Evolutionary conservation across 2,329 filamentous ascomycete species (phyloP), one percentile per base, ranked within the genome.

Genomic region (Pseudogymnoascus sp.): DNA sequence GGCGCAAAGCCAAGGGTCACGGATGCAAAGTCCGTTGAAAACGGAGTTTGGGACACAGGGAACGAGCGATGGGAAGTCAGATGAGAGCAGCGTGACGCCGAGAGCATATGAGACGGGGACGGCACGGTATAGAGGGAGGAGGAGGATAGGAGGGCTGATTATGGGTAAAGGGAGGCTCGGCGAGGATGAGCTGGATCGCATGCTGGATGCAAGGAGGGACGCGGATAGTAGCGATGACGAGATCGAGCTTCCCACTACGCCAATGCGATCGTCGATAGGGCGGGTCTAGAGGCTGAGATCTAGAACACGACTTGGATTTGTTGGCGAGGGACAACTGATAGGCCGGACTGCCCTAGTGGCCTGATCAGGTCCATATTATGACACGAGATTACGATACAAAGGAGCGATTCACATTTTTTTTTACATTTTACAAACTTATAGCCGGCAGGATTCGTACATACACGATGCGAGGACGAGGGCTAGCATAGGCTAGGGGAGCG

Each of bases 191-290:
- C 69, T 72, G 59, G 70, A 73, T 62, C 68, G 67, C 26, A 63
- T 73, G 62, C 61, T 73, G 26, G 71, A 73, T 58, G 69, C 71
- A 58, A 70, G 71, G 68, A 64, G 60, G 7, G 67, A 71, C 29
- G 68, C 67, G n/a, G 72, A 70, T 62, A 72, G 71, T 60, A 71
- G 72, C 58, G 70, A 71, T 41, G 71, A 72, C 13, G 68, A 71
- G n/a, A 59, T 71, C 33, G 60, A 67, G 5, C 15, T 72, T 37
- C 37, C 58, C 24, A 68, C 67, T 36, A 54, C 44, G 26, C 44
- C 44, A 17, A 54, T 54, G 44, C 44, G 44, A 54, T 54, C 44
- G 44, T 31, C 44, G 26, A 54, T 31, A 31, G 44, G 44, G 44
- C 44, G 44, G 44, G 44, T 33, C 44, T 54, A 54, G 44, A 54